Evolutionary conservation across 768 basidiomycete genomes (phyloP), one percentile per base, ranked within the genome.

Genomic region (Calvatia gigantea): DNA sequence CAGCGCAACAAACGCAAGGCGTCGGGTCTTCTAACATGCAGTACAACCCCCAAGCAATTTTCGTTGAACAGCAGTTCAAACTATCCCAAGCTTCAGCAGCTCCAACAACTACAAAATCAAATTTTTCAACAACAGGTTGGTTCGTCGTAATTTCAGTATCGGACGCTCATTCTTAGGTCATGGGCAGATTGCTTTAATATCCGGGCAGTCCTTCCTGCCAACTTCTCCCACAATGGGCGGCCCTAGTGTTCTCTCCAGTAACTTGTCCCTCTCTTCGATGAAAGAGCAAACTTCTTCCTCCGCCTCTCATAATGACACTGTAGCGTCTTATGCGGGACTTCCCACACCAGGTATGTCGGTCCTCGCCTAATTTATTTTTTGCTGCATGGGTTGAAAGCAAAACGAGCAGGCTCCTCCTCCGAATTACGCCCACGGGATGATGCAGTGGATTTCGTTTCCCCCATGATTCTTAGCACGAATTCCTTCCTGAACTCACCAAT

Each of bases 81-180:
- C 76, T 92, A 42, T 80, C 81, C 1, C 88, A 89, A n/a, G 67
- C 74, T 93, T 2, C 91, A 88, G 58, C 85, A 88, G 66, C 74
- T 89, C 7, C 88, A 87, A 64, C 84, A 89, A 66, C 74, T 87
- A 11, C 89, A 94, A 65, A 85, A 85, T 55, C 87, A 91, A 75
- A 89, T 92, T 57, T 89, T 93, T 57, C 91, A 94, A 64, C 91
- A 94, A 66, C 92, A 94, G 85, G 92, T 87, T 54, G 58, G 81
- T 66, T 48, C 46, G 21, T 37, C 38, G 57, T 47, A 32, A 17
- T 39, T 21, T 50, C 42, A 28, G 42, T 64, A 33, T 46, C 43
- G 12, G 57, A 51, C 27, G 57, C 35, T 45, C 15, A 32, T 45
- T 46, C 57, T 35, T 51, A 35, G 46, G 27, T 31, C 19, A 23